Evolutionary conservation across 768 basidiomycete genomes (phyloP).

Genomic region (Fomitopsis serialis): DNA sequence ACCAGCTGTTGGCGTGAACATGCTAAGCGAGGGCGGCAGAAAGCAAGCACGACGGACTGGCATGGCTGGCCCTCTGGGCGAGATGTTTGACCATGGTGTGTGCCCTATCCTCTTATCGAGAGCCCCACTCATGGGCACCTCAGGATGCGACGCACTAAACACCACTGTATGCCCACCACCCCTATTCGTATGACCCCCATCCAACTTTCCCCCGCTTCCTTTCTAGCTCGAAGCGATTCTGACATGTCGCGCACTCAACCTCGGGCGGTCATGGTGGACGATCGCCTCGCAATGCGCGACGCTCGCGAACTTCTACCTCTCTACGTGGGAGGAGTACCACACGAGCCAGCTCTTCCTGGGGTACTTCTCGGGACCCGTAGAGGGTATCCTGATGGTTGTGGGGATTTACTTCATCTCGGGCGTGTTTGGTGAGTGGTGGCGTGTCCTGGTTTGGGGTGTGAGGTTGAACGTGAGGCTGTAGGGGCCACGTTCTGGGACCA

Average conservation of each 20-base stretch:
- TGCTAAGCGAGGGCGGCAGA: constrained; percentile 33
- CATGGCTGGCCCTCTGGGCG: constrained; percentile 96
- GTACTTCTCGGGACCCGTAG: constrained; percentile 91
- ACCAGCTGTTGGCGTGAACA: not conserved
- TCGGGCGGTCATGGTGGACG: constrained; percentile 97
- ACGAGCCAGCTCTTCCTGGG: constrained; percentile 91
- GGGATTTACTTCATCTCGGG: constrained; percentile 76
- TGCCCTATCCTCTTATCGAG: not conserved
- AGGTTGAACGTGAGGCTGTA: constrained; percentile 22
- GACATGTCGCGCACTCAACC: constrained; percentile 76
- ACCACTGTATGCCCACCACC: constrained; percentile 60
- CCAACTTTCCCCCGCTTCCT: not conserved
- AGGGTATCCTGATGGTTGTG: constrained; percentile 88
- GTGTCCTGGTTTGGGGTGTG: not conserved
- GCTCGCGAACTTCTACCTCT: constrained; percentile 66
- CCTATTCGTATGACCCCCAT: not conserved
- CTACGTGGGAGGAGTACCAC: constrained; percentile 83
- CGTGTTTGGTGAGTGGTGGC: constrained; percentile 47
- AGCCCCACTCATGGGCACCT: not conserved
- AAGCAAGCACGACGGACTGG: constrained; percentile 95
- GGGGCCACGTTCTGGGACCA: constrained; percentile 82
- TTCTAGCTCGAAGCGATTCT: constrained; percentile 82
- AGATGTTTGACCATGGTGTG: constrained; percentile 96
- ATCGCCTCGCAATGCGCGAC: constrained; percentile 75
- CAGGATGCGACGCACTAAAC: constrained; percentile 90